phyloP scores from a whole-genome alignment of 2,329 filamentous ascomycete genomes.

The Hymenoscyphus salicellus region DNA sequence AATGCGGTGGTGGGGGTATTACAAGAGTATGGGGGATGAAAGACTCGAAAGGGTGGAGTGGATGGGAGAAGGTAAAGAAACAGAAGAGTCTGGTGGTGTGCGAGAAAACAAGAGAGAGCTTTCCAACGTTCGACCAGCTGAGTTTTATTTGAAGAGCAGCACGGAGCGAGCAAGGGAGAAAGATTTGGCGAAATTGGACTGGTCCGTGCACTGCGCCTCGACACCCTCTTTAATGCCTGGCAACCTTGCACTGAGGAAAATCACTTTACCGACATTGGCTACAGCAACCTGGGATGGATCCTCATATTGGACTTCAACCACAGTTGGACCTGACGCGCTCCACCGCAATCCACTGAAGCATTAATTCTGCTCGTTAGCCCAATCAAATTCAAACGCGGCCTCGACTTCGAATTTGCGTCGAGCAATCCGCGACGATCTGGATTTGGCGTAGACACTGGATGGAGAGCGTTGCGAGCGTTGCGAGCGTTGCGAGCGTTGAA shows the following conservation, averaged over 20 bases:
- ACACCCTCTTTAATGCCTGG: too few species aligned
- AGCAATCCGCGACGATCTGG: not conserved
- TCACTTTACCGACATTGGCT: too few species aligned
- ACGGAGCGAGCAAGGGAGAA: conserved; percentile 16
- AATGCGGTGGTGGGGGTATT: conserved; percentile 1
- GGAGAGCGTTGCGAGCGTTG: too few species aligned
- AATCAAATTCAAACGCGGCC: not conserved
- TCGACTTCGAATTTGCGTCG: not conserved
- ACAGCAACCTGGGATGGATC: not conserved
- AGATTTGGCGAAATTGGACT: conserved; percentile 15
- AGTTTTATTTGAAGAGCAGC: too few species aligned
- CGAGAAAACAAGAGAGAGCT: not conserved
- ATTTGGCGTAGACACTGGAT: too few species aligned
- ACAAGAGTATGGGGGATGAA: conserved; percentile 24
- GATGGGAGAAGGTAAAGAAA: conserved; percentile 6
- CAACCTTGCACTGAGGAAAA: too few species aligned
- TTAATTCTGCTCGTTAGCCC: not conserved
- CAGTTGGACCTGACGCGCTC: not conserved
- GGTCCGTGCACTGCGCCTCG: too few species aligned
- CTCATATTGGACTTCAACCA: not conserved
- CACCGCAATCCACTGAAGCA: not conserved
- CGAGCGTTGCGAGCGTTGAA: not conserved
- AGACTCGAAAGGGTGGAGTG: conserved; percentile 21
- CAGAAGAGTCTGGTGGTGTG: conserved; percentile 21
- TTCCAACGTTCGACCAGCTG: too few species aligned